Evolutionary conservation across 805 yeast genomes (phyloP).

Genomic region (Clavispora santaluciae): DNA sequence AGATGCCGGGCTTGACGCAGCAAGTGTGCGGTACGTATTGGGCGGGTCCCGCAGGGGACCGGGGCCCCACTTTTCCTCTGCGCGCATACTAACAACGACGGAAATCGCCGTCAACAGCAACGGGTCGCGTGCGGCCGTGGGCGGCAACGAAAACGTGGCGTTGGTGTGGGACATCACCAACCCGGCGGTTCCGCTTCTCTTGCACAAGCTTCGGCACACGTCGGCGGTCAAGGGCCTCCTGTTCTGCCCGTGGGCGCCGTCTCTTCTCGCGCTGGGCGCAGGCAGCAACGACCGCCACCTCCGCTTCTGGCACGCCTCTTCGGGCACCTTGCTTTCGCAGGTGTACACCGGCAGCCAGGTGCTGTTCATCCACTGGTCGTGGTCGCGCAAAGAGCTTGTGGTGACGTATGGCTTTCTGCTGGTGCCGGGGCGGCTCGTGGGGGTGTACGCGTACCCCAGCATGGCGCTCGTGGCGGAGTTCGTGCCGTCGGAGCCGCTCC

Average conservation of each 20-base stretch:
- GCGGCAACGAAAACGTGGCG: conserved; percentile 80
- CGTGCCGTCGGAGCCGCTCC: conserved; percentile 39
- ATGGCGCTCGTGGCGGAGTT: conserved; percentile 48
- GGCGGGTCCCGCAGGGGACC: too few species aligned
- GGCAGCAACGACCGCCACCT: conserved; percentile 79
- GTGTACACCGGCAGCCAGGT: conserved; percentile 65
- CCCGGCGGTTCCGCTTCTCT: conserved; percentile 33
- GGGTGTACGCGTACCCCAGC: conserved; percentile 65
- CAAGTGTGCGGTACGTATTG: conserved; percentile 34
- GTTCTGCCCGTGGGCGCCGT: conserved; percentile 85
- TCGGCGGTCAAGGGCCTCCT: conserved; percentile 92
- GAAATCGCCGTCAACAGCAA: conserved; percentile 58
- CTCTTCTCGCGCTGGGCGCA: conserved; percentile 84
- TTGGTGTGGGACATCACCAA: conserved; percentile 64
- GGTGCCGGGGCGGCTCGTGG: conserved; percentile 45
- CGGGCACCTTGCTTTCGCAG: conserved; percentile 66
- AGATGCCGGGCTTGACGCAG: conserved; percentile 27
- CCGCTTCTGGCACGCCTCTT: conserved; percentile 78
- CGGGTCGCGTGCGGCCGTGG: conserved; percentile 61
- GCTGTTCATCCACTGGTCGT: conserved; percentile 77
- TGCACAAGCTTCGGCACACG: conserved; percentile 54
- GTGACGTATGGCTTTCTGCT: conserved; percentile 83
- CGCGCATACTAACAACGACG: conserved; percentile 20
- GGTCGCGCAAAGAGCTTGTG: conserved; percentile 53
- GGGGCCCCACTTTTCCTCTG: not conserved